Percentiles rank a stretch among this genome's conserved stretches.
Conservation (phyloP, 75 land plant species). For the Azolla pinnata region DNA sequence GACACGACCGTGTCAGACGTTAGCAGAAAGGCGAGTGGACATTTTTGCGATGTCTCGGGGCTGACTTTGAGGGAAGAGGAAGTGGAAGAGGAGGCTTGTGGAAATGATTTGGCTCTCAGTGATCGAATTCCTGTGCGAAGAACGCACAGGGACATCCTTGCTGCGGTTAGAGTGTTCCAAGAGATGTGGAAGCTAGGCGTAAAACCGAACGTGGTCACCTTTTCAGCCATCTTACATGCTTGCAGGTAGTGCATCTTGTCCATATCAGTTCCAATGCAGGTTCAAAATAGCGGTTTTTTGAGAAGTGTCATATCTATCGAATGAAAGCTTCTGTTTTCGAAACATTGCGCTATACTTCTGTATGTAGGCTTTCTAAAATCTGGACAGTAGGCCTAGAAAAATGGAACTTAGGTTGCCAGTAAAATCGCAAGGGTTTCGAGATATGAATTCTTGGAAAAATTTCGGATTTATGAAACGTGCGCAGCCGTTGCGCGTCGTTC, state of each 20-base stretch:
- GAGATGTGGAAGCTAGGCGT: conserved; percentile 74
- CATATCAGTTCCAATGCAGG: neutral
- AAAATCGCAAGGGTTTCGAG: too few relatives aligned
- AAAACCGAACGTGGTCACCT: conserved; percentile 93
- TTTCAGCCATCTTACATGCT: conserved; percentile 92
- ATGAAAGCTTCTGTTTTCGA: too few relatives aligned
- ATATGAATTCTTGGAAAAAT: too few relatives aligned
- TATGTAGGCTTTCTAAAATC: neutral
- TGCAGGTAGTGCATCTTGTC: conserved; percentile 96
- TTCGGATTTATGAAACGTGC: neutral
- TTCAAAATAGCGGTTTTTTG: neutral
- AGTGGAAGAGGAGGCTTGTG: neutral
- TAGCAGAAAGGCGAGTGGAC: too few relatives aligned
- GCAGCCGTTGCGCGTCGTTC: conserved; percentile 93
- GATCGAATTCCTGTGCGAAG: too few relatives aligned
- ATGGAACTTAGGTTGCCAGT: neutral
- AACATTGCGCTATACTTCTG: too few relatives aligned
- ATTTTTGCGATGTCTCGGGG: neutral
- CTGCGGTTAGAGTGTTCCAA: conserved; percentile 62
- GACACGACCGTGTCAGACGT: too few relatives aligned
- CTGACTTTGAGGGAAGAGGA: neutral
- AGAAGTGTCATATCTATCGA: too few relatives aligned
- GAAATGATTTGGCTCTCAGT: neutral
- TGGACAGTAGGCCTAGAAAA: neutral
- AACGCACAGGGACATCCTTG: conserved; percentile 18